A percentile compares a stretch with the other conserved stretches of the same genome.
These are phyloP conservation scores for Fusarium sp. DNA, from an alignment of 2,329 filamentous ascomycete genomes.

Conservation along the genomic window DNA sequence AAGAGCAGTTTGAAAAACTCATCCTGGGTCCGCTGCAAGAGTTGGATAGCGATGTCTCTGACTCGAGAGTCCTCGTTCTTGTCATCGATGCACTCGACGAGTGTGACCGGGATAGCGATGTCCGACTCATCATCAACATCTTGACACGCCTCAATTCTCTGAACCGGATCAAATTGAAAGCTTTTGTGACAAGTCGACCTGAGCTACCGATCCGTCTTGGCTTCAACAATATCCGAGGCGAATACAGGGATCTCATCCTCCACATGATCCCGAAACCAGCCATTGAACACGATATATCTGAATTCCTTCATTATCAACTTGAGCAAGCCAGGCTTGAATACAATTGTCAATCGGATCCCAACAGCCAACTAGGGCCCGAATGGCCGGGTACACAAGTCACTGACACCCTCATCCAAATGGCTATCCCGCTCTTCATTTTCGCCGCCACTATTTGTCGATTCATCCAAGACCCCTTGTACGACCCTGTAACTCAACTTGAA, in stretches of 20 bases:
- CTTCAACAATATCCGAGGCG: slow-evolving; percentile 46
- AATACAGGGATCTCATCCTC: slow-evolving; percentile 44
- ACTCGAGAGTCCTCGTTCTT: background rate
- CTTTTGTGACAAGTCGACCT: slow-evolving; percentile 58
- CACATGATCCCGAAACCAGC: slow-evolving; percentile 48
- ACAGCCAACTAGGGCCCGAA: background rate
- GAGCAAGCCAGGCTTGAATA: slow-evolving; percentile 42
- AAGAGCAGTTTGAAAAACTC: slow-evolving; percentile 26
- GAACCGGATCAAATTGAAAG: slow-evolving; percentile 32
- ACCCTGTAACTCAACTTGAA: slow-evolving; percentile 38
- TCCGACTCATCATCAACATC: background rate
- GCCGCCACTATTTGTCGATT: slow-evolving; percentile 50
- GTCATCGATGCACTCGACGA: slow-evolving; percentile 51
- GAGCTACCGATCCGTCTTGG: slow-evolving; percentile 53
- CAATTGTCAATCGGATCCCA: slow-evolving; percentile 14
- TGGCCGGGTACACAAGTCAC: slow-evolving; percentile 17
- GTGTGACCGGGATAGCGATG: slow-evolving; percentile 16
- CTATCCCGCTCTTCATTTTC: slow-evolving; percentile 52
- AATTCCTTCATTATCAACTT: slow-evolving; percentile 50
- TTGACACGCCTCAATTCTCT: background rate
- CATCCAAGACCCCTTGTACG: slow-evolving; percentile 33
- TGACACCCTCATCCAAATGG: slow-evolving; percentile 38
- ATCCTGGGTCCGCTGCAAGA: slow-evolving; percentile 1
- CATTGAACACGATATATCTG: slow-evolving; percentile 52
- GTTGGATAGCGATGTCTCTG: accelerated